These are phyloP conservation scores for Fusarium pseudocircinatum DNA, from an alignment of 2,329 filamentous ascomycete species.

Conservation along the genomic window DNA sequence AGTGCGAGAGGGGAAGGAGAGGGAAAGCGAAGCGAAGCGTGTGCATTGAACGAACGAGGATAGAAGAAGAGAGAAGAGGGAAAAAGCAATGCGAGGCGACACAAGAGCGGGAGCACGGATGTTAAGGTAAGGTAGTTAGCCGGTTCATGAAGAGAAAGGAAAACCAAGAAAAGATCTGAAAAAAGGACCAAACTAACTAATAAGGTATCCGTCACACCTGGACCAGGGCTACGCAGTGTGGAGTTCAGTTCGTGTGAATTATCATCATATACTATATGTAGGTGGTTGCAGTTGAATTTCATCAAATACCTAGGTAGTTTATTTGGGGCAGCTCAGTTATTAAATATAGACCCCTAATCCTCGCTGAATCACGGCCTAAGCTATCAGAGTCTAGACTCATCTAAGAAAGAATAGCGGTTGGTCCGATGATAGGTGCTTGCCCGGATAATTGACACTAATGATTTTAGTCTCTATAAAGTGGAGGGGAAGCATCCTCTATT, in stretches of 20 bases:
- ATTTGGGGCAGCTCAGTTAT: not conserved
- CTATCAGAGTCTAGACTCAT: not conserved
- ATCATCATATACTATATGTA: not conserved
- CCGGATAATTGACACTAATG: not conserved
- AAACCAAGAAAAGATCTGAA: not conserved
- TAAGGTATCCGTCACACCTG: not conserved
- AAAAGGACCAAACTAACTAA: not conserved
- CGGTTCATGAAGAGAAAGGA: not conserved
- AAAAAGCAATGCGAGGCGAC: conserved; percentile 19
- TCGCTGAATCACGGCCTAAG: not conserved
- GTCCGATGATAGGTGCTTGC: not conserved
- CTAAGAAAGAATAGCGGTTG: not conserved
- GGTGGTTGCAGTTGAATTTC: not conserved
- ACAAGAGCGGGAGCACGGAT: conserved; percentile 12
- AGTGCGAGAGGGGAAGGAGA: not conserved
- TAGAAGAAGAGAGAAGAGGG: not conserved
- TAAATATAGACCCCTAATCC: not conserved
- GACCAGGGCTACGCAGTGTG: not conserved
- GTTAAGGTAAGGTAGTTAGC: not conserved
- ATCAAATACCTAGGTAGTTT: not conserved
- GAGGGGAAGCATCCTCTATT: not conserved
- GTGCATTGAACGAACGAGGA: not conserved
- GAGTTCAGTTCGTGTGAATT: not conserved
- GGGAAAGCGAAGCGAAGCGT: not conserved
- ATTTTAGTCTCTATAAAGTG: not conserved